Conservation (phyloP, 192 early-diverging fungal genomes). For the Backusella morwellensis region DNA sequence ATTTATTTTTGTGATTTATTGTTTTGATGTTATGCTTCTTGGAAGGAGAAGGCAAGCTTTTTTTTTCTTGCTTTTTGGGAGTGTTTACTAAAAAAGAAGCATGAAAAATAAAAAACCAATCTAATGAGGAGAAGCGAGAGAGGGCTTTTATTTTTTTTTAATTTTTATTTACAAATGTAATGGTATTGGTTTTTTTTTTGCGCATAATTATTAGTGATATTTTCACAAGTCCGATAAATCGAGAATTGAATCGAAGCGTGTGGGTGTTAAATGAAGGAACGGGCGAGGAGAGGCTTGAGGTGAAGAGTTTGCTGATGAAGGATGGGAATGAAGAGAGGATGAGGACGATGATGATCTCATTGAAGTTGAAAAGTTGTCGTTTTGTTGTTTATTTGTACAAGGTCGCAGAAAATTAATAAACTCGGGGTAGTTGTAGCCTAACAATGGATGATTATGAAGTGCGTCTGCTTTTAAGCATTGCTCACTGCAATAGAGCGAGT, state of each 20-base stretch:
- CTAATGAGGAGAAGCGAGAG: background rate
- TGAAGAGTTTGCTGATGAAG: background rate
- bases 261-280: background rate
- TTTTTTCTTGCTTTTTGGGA: background rate
- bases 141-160: background rate
- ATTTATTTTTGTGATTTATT: background rate
- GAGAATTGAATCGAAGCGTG: background rate
- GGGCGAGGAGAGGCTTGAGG: background rate
- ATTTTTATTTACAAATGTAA: background rate
- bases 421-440: background rate
- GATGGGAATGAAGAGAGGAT: background rate
- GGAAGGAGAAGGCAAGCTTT: background rate
- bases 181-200: constrained; percentile 6
- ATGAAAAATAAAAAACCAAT: background rate
- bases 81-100: background rate
- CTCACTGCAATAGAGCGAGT: constrained; percentile 11
- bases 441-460: background rate
- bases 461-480: constrained; percentile 8
- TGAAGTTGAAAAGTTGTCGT: background rate
- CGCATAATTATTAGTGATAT: background rate
- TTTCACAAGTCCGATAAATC: constrained; percentile 8
- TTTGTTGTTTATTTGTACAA: background rate
- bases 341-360: background rate
- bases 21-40: background rate
- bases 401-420: constrained; percentile 4